These are phyloP conservation scores for Tetrapisispora namnaoensis DNA, from an alignment of 805 yeast genomes.

Conservation along the genomic window DNA sequence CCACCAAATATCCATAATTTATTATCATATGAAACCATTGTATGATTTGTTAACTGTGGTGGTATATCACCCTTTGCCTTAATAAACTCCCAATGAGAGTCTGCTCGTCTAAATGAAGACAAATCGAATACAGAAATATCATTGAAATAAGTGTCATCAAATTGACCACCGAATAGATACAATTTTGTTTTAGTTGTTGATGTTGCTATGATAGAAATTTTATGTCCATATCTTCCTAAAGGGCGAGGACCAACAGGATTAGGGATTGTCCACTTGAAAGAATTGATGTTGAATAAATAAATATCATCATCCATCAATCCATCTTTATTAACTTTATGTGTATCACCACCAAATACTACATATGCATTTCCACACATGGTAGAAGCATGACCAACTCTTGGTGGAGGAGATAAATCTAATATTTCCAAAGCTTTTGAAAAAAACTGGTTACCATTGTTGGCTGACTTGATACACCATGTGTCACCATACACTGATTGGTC, in stretches of 20 bases:
- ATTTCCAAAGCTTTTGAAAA: slow-evolving; percentile 51
- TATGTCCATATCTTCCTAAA: slow-evolving; percentile 89
- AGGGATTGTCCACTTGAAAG: slow-evolving; percentile 72
- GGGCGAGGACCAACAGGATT: slow-evolving; percentile 70
- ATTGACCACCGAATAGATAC: slow-evolving; percentile 90
- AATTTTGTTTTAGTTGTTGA: slow-evolving; percentile 49
- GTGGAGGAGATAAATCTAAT: slow-evolving; percentile 77
- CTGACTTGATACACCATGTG: slow-evolving; percentile 69
- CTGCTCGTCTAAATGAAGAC: slow-evolving; percentile 72
- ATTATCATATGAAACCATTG: slow-evolving; percentile 72
- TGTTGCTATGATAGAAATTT: slow-evolving; percentile 64
- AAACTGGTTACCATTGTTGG: slow-evolving; percentile 31
- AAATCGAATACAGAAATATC: slow-evolving; percentile 83
- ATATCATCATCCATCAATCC: slow-evolving; percentile 83
- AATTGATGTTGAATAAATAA: slow-evolving; percentile 73
- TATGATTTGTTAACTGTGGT: slow-evolving; percentile 84
- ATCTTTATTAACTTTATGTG: slow-evolving; percentile 65
- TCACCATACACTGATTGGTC: slow-evolving; percentile 92
- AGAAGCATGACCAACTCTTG: slow-evolving; percentile 93
- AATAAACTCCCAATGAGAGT: slow-evolving; percentile 74
- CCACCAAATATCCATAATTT: slow-evolving; percentile 90
- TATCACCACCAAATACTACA: slow-evolving; percentile 94
- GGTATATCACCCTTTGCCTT: slow-evolving; percentile 40
- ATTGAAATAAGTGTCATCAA: slow-evolving; percentile 70
- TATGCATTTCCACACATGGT: slow-evolving; percentile 90